Evolutionary conservation across 2,329 filamentous ascomycete species (phyloP).

Genomic region (Phialemoniopsis sp.): DNA sequence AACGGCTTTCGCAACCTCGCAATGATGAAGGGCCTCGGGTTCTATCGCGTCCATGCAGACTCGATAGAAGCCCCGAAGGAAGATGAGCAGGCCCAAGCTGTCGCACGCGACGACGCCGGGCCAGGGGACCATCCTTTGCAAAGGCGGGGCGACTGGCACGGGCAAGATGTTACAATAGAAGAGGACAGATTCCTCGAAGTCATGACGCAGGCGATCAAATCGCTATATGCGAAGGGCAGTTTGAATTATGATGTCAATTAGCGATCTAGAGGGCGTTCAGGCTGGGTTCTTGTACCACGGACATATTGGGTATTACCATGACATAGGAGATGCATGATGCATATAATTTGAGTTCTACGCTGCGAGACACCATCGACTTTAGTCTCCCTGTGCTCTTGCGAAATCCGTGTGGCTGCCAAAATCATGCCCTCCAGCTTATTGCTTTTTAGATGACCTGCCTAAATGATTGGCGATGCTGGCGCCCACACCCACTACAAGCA

Average conservation of each 20-base stretch:
- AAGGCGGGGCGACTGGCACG: constrained; percentile 2
- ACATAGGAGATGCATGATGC: too few species aligned
- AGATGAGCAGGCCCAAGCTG: neutral
- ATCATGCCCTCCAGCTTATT: too few species aligned
- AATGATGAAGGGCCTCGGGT: constrained; percentile 26
- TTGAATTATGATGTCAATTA: constrained; percentile 3
- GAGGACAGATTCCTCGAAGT: constrained; percentile 2
- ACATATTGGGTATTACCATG: too few species aligned
- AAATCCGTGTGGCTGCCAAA: too few species aligned
- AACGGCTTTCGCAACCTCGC: constrained; percentile 37
- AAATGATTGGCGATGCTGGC: too few species aligned
- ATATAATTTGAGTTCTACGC: too few species aligned
- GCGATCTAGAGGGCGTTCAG: too few species aligned
- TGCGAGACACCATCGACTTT: too few species aligned
- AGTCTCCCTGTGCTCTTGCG: too few species aligned
- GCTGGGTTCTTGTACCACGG: too few species aligned
- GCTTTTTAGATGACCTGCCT: too few species aligned
- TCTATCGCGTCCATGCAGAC: constrained; percentile 28
- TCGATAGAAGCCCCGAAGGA: neutral
- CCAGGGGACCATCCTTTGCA: neutral
- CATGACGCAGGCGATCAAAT: constrained; percentile 5
- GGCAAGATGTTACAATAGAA: constrained; percentile 4
- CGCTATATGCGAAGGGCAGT: constrained; percentile 5
- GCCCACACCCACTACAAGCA: too few species aligned
- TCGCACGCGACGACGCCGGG: neutral